phyloP scores from a whole-genome alignment of 2,329 filamentous ascomycete genomes.

The Dichotomopilus funicola region DNA sequence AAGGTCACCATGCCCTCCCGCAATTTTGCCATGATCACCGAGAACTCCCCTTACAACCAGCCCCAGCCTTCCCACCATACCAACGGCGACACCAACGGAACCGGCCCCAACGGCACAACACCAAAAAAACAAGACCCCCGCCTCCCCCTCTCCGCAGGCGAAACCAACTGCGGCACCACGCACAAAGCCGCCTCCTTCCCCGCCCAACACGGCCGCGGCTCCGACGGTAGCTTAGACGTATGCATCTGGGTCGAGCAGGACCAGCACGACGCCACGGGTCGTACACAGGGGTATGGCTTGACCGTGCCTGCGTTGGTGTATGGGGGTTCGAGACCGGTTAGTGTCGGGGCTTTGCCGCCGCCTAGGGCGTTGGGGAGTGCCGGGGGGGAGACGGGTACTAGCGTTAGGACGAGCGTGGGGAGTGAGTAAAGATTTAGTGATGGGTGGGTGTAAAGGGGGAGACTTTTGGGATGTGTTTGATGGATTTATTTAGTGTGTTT shows the following conservation, averaged over 20 bases:
- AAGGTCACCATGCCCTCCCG: slow-evolving; percentile 85
- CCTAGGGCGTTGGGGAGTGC: slow-evolving; percentile 2
- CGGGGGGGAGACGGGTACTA: neutral
- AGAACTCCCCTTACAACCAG: slow-evolving; percentile 63
- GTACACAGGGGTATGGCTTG: slow-evolving; percentile 76
- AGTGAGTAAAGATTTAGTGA: too few species aligned
- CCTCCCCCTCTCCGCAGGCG: slow-evolving; percentile 65
- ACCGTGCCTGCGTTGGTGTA: slow-evolving; percentile 65
- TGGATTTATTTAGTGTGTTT: too few species aligned
- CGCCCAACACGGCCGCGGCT: slow-evolving; percentile 43
- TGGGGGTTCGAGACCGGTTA: slow-evolving; percentile 15
- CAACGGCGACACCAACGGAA: slow-evolving; percentile 1
- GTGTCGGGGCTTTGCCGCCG: slow-evolving; percentile 7
- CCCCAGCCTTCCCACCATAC: neutral
- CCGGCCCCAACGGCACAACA: neutral
- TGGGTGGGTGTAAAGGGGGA: too few species aligned
- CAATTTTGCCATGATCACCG: slow-evolving; percentile 86
- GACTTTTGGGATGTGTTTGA: too few species aligned
- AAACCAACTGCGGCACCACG: slow-evolving; percentile 67
- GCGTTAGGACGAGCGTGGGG: neutral
- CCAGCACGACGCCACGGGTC: slow-evolving; percentile 72
- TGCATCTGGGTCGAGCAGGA: slow-evolving; percentile 82
- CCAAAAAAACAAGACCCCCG: slow-evolving; percentile 53
- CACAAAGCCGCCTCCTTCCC: slow-evolving; percentile 59
- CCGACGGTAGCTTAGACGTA: slow-evolving; percentile 66